Evolutionary conservation across 768 basidiomycete species (phyloP).

Genomic region (Psilocybe sp.): DNA sequence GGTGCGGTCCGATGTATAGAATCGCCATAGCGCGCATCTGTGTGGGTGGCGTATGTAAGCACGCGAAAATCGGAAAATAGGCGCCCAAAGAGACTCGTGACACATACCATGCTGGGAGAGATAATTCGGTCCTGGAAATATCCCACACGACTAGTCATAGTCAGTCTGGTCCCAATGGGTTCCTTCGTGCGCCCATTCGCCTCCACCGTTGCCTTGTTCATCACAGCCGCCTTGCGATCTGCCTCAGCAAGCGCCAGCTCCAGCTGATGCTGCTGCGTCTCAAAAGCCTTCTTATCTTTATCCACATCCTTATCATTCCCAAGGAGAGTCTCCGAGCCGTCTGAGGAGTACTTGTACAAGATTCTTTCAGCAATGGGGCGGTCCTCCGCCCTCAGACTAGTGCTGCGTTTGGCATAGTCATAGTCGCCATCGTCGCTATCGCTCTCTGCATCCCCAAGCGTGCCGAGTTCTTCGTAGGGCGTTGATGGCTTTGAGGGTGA

Average conservation of each 20-base stretch:
- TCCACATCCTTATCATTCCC: conserved; percentile 40
- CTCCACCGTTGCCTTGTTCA: conserved; percentile 24
- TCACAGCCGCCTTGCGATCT: conserved; percentile 32
- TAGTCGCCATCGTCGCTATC: conserved; percentile 51
- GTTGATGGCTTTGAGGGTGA: conserved; percentile 8
- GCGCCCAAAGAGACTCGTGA: not conserved
- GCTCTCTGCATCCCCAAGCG: conserved; percentile 52
- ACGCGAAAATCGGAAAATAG: no score
- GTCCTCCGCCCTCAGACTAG: conserved; percentile 56
- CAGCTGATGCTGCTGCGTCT: conserved; percentile 33
- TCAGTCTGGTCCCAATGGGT: conserved; percentile 82
- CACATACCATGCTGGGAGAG: conserved; percentile 90
- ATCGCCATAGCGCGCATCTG: conserved; percentile 99
- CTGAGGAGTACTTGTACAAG: conserved; percentile 46
- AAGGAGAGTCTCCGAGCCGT: conserved; percentile 18
- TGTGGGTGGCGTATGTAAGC: not conserved
- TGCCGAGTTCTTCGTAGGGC: conserved; percentile 39
- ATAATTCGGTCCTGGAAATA: conserved; percentile 94
- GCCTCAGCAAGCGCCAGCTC: conserved; percentile 49
- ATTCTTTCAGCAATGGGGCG: conserved; percentile 75
- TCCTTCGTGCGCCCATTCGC: conserved; percentile 37
- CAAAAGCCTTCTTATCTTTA: conserved; percentile 13
- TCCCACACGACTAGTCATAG: conserved; percentile 93
- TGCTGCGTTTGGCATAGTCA: conserved; percentile 35
- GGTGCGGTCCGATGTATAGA: conserved; percentile 90